These are phyloP conservation scores for Laetiporus sulphureus DNA, from an alignment of 1,284 basidiomycete genomes.

Conservation along the genomic window DNA sequence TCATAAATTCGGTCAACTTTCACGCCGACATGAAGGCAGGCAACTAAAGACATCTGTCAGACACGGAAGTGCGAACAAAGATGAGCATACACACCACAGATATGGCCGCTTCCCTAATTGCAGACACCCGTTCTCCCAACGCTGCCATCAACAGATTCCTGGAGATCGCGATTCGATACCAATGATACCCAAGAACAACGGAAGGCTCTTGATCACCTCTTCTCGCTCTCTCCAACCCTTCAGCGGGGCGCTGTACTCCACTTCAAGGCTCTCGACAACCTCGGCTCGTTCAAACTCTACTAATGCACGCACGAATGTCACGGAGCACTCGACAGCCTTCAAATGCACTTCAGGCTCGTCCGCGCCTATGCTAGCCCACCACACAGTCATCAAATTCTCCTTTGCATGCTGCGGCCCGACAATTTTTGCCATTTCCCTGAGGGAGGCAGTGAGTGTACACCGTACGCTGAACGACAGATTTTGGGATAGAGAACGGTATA, in stretches of 20 bases:
- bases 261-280: slow-evolving; percentile 38
- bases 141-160: slow-evolving; percentile 53
- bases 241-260: slow-evolving; percentile 39
- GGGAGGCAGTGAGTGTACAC: slow-evolving; percentile 76
- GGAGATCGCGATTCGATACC: slow-evolving; percentile 24
- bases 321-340: slow-evolving; percentile 61
- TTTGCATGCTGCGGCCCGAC: slow-evolving; percentile 67
- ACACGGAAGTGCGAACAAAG: slow-evolving; percentile 12
- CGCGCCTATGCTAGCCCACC: slow-evolving; percentile 55
- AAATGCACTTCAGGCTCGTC: slow-evolving; percentile 67
- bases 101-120: slow-evolving; percentile 78
- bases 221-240: slow-evolving; percentile 85
- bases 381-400: slow-evolving; percentile 70
- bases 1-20: slow-evolving; percentile 31
- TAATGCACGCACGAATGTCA: slow-evolving; percentile 52
- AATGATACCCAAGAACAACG: slow-evolving; percentile 27
- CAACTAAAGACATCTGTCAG: slow-evolving; percentile 31
- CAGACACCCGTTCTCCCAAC: slow-evolving; percentile 75
- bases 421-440: slow-evolving; percentile 88
- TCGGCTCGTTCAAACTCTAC: slow-evolving; percentile 40
- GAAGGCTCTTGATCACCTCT: slow-evolving; percentile 52
- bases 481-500: slow-evolving; percentile 62
- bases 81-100: slow-evolving; percentile 40
- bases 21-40: slow-evolving; percentile 47
- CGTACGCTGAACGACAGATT: slow-evolving; percentile 60